Evolutionary conservation across 306 rosid genomes (phyloP).

Genomic region (Cucurbita pepo): DNA sequence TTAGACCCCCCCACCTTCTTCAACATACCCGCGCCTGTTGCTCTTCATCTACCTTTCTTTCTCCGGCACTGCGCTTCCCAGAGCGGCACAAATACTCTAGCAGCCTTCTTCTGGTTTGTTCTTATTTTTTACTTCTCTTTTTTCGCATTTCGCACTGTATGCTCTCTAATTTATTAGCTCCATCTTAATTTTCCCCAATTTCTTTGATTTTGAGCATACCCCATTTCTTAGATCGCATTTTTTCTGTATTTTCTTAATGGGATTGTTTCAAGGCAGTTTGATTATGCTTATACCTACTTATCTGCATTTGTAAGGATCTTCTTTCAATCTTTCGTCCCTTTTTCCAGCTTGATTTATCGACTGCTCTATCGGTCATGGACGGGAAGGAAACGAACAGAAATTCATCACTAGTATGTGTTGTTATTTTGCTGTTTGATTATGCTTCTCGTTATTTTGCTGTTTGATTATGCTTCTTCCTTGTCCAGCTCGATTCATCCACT

Average conservation of each 20-base stretch:
- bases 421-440: not conserved
- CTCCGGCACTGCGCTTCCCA: not conserved
- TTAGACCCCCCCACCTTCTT: not conserved
- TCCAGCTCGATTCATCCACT: not conserved
- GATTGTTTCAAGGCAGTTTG: not conserved
- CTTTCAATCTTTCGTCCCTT: not conserved
- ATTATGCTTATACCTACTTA: not conserved
- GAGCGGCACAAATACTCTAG: not conserved
- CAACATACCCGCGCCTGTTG: not conserved
- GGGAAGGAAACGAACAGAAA: no score
- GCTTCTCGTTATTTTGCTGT: not conserved
- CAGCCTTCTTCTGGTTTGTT: not conserved
- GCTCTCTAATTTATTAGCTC: not conserved
- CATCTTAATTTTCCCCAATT: not conserved
- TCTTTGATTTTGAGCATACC: not conserved
- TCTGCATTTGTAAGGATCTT: not conserved
- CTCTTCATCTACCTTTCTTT: not conserved
- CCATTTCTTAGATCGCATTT: not conserved
- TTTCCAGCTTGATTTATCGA: not conserved
- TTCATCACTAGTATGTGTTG: no score
- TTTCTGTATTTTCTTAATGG: not conserved
- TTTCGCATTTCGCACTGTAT: not conserved
- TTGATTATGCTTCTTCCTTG: not conserved
- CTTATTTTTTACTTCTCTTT: not conserved
- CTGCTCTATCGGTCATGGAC: no score